Base-by-base conservation (phyloP, 345 rosid genomes). In the Linum usitatissimum region DNA sequence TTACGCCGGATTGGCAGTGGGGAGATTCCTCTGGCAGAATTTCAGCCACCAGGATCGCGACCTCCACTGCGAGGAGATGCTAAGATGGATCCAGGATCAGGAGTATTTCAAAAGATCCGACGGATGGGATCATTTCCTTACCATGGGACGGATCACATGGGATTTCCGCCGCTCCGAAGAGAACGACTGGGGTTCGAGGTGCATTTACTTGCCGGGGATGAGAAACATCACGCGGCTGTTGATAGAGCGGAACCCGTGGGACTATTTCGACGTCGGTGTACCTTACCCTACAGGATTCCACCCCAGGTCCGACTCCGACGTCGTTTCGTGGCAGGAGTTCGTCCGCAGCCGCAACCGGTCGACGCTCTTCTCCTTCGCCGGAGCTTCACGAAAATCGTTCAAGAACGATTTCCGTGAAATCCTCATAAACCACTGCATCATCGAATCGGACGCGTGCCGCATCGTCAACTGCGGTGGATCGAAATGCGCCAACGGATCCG, bases 221-320 rank as follows among this genome's bases (percentile, higher is more conserved):
- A 79, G 96, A 30, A 93, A 90, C 83, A 79, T 90, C 66, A 94
- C 97, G 38, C 99, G 97, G 58, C 87, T 94, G 23, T 66, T 94
- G 10, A 90, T 94, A 3, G 99, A 94, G 77, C 85, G 97, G n/a
- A 90, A 90, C 76, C 80, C 96, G 0, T 94, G 99, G 99, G 99
- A 93, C 76, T 84, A 90, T 69, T 90, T 90, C 59, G 97, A 94
- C 53, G 88, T 94, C 66, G 95, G 89, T 54, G 81, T 90, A 0
- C 99, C 99, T 0, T 94, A 94, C 76, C 99, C 99, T 38, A 94
- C 97, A 0, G 95, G 97, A 67, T 94, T 94, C 89, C 99, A 94
- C 78, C 99, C 99, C 18, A 54, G 89, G 55, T 73, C 95, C 8
- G 89, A 77, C 51, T 54, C 80, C 57, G 99, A 94, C 55, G 65